Evolutionary conservation across 106 monocot genomes (phyloP).

Genomic region (Chionographis japonica): DNA sequence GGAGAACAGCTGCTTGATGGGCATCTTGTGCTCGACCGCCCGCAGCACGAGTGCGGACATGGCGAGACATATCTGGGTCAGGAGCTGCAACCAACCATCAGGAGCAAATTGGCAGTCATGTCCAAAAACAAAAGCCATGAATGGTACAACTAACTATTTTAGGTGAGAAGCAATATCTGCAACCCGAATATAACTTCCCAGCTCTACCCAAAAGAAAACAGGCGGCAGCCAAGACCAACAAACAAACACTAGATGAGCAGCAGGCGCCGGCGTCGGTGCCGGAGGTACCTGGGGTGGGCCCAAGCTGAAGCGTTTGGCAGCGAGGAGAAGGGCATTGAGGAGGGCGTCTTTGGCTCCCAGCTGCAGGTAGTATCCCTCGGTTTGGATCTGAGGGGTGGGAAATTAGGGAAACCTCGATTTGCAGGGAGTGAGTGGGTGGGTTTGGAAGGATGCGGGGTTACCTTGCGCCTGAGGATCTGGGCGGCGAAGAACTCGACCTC

Average conservation of each 20-base stretch:
- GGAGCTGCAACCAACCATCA: slow-evolving; percentile 41
- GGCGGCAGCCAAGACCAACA: too few species aligned
- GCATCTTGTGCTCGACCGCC: slow-evolving; percentile 61
- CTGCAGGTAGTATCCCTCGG: slow-evolving; percentile 55
- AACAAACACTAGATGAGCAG: background rate
- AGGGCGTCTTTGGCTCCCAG: slow-evolving; percentile 53
- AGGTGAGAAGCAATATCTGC: too few species aligned
- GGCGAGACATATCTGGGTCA: slow-evolving; percentile 96
- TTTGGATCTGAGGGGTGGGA: slow-evolving; percentile 48
- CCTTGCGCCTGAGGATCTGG: slow-evolving; percentile 92
- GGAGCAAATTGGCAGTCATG: background rate
- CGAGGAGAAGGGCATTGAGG: slow-evolving; percentile 67
- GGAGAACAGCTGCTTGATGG: slow-evolving; percentile 74
- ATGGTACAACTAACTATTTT: too few species aligned
- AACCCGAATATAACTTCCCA: background rate
- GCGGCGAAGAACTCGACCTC: slow-evolving; percentile 95
- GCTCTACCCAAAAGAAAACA: background rate
- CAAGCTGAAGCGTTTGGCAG: slow-evolving; percentile 63
- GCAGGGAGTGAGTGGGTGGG: background rate
- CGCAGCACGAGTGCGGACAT: slow-evolving; percentile 73
- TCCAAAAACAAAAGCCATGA: too few species aligned
- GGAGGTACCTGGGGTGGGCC: slow-evolving; percentile 72
- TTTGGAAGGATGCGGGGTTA: background rate
- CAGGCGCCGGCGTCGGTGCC: background rate
- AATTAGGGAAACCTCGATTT: too few species aligned